Evolutionary conservation across 805 yeast genomes (phyloP), one percentile per base, ranked within the genome.

Genomic region (Lipomyces sp.): DNA sequence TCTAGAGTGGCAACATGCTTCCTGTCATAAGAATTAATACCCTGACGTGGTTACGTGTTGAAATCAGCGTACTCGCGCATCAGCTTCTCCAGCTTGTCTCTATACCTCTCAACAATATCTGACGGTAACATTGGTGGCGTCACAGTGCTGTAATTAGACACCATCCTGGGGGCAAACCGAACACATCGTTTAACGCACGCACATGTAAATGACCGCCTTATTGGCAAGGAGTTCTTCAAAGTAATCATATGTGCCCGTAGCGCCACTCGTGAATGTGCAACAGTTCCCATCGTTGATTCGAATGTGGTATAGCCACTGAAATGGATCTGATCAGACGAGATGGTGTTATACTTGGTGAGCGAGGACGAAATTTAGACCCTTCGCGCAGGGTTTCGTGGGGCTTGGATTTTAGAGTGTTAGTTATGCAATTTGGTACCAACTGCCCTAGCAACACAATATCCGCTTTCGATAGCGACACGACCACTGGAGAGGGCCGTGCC

Each of bases 1-100:
- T 86, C 85, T 3, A 90, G 77, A 45, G 80, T 76, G 1, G 77
- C 71, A 0, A 79, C 82, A 10, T 88, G 88, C 29, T 73, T 73
- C 32, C 70, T 69, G 33, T 7, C 34, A 15, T n/a, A 24, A 32
- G 3, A 13, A 24, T 32, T 24, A 32, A 32, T 11, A 51, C 15
- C 54, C 30, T 51, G 32, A n/a, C 54, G n/a, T 8, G 15, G 4
- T 11, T 29, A 32, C 67, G 69, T 58, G 68, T 64, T 66, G 6
- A 66, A 68, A 53, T 64, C 67, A 35, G 53, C 61, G 53, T 64
- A 68, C 66, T 69, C 72, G 18, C 61, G 59, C 60, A 67, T 60
- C 37, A 62, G 68, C 77, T 79, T 56, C 42, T 78, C 79, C 45
- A 84, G 77, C 72, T 83, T 81, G 3, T 73, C 80, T 61, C 77